Base-by-base conservation (phyloP, 2,329 filamentous ascomycete species). In the Hymenoscyphus fraxineus region DNA sequence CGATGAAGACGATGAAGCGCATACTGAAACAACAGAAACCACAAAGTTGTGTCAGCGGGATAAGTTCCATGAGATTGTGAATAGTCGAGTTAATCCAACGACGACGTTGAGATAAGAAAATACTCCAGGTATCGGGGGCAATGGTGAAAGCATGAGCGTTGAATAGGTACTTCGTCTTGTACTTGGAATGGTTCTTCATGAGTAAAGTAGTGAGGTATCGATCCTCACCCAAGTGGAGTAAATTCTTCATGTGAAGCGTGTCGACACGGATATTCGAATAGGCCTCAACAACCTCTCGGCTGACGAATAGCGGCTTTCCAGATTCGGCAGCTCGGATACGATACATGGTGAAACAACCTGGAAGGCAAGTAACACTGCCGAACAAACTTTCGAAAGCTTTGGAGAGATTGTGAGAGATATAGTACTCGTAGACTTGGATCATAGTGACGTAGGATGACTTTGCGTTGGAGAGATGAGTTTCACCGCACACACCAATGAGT, bases 21-120 rank as follows among this genome's bases (percentile, higher is more conserved):
- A 99, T 99, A 78, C 91, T 96, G 83, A 99, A 99, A 80, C 95
- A 99, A 84, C 95, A 99, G 88, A 99, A 99, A 80, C 95, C 95
- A 78, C 95, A 99, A 60, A 99, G 90, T 77, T 98, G 91, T 67
- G 90, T 87, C 78, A 99, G 83, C 6, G 94, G 93, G 68, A 98
- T 94, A 67, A 99, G 88, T 77, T 99, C 95, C 68, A 96, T 91
- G 67, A 99, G 83, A 77, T 99, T 99, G 83, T 99, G 95, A 60
- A 99, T 92, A 0, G 95, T 99, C 64, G 93, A 97, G 83, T 99
- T 99, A 79, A 99, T 99, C 95, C 95, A 99, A 76, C 95, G 91
- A 82, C 95, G 94, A 83, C 95, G 92, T 80, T 99, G 95, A 32
- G 95, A 99, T 77, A 98, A 83, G 85, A 99, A 98, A 65, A 99